Percentiles rank a stretch among this genome's conserved stretches.
Conservation (phyloP, 192 early-diverging fungal genomes). For the Coemansia sp. region DNA sequence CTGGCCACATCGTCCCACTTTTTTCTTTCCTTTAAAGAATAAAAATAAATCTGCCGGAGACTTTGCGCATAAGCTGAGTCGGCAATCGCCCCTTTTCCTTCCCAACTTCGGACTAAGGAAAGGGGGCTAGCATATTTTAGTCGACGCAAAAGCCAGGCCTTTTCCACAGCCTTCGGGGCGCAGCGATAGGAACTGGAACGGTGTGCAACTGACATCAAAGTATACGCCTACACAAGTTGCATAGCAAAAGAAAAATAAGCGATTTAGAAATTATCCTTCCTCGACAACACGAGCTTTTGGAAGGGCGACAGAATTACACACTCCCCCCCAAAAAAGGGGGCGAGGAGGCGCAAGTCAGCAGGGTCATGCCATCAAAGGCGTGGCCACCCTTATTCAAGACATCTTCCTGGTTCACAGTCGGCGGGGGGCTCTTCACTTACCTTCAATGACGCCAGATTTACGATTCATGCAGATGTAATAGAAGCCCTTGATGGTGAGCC, state of each 20-base stretch:
- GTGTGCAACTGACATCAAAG: slow-evolving; percentile 35
- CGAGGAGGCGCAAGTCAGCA: not conserved
- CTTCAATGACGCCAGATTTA: slow-evolving; percentile 58
- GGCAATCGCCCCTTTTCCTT: not conserved
- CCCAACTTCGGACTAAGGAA: not conserved
- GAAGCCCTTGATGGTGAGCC: slow-evolving; percentile 66
- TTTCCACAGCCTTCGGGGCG: slow-evolving; percentile 16
- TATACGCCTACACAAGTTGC: slow-evolving; percentile 37
- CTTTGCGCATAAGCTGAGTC: not conserved
- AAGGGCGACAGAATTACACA: not conserved
- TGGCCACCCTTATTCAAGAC: slow-evolving; percentile 4
- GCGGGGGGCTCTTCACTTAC: slow-evolving; percentile 25
- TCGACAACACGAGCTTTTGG: not conserved
- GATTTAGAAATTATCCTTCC: not conserved
- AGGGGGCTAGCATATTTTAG: slow-evolving; percentile 21
- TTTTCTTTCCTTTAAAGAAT: not conserved
- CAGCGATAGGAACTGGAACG: slow-evolving; percentile 41
- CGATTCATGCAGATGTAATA: slow-evolving; percentile 68
- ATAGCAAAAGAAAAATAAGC: not conserved
- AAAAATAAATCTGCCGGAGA: not conserved
- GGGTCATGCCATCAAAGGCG: not conserved
- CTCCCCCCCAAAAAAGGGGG: not conserved
- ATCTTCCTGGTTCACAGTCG: not conserved
- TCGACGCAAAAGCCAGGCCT: slow-evolving; percentile 35
- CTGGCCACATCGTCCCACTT: not conserved